Evolutionary conservation across 1,284 basidiomycete genomes (phyloP).

Genomic region (Fomitopsis schrenkii): DNA sequence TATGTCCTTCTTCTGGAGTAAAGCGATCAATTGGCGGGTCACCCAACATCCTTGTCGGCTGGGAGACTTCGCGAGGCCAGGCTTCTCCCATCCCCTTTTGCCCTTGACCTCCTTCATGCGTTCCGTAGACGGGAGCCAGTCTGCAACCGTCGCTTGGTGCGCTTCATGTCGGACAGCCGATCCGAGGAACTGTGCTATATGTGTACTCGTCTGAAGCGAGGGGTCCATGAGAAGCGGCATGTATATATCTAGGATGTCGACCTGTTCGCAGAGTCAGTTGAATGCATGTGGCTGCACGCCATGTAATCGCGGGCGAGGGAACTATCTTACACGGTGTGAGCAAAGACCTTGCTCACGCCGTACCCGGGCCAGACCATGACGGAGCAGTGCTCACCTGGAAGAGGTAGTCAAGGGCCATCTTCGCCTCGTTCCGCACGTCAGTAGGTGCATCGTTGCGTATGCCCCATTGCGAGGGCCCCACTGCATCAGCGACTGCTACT

Average conservation of each 20-base stretch:
- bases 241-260: constrained; percentile 59
- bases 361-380: background rate
- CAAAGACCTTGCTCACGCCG: background rate
- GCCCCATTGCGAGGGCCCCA: constrained; percentile 66
- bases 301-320: no score
- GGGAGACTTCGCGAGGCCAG: constrained; percentile 36
- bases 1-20: constrained; percentile 46
- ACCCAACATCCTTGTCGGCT: constrained; percentile 55
- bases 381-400: constrained; percentile 44
- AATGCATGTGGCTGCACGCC: background rate
- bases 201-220: constrained; percentile 36
- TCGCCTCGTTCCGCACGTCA: constrained; percentile 47
- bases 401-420: constrained; percentile 50
- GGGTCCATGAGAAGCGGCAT: constrained; percentile 54
- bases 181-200: constrained; percentile 56
- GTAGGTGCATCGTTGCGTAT: constrained; percentile 40
- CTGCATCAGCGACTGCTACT: constrained; percentile 53
- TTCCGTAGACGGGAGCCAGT: constrained; percentile 61
- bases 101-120: constrained; percentile 50
- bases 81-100: constrained; percentile 67
- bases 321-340: background rate
- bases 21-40: constrained; percentile 40
- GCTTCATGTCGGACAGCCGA: constrained; percentile 44
- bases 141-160: constrained; percentile 55
- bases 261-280: constrained; percentile 27